These are phyloP conservation scores for Kodamaea derodonti DNA, from an alignment of 1,139 yeast species.

Conservation along the genomic window DNA sequence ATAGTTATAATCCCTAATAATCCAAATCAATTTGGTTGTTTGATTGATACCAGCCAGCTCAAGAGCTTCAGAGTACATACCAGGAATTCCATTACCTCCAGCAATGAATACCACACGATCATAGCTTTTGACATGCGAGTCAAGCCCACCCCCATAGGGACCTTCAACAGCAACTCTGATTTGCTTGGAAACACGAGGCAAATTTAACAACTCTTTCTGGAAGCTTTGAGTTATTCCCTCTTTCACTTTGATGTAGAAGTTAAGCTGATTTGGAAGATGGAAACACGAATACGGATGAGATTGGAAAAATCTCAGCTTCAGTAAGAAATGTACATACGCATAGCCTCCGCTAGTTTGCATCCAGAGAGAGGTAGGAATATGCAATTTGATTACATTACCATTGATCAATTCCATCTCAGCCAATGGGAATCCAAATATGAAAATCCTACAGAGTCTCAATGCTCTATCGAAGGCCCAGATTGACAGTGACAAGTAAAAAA, in stretches of 20 bases:
- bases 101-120: slow-evolving; percentile 22
- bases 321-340: slow-evolving; percentile 53
- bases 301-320: slow-evolving; percentile 59
- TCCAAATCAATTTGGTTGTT: slow-evolving; percentile 18
- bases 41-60: slow-evolving; percentile 12
- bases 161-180: slow-evolving; percentile 24
- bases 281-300: slow-evolving; percentile 69
- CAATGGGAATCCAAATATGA: slow-evolving; percentile 39
- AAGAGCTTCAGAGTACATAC: slow-evolving; percentile 19
- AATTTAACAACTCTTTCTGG: slow-evolving; percentile 19
- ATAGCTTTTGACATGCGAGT: slow-evolving; percentile 15
- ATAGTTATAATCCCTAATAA: slow-evolving; percentile 16
- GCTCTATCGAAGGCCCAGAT: slow-evolving; percentile 44
- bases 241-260: slow-evolving; percentile 43
- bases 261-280: slow-evolving; percentile 30
- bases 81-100: slow-evolving; percentile 28
- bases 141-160: slow-evolving; percentile 23
- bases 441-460: slow-evolving; percentile 32
- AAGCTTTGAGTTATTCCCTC: slow-evolving; percentile 40
- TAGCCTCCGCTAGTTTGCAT: slow-evolving; percentile 55
- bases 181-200: slow-evolving; percentile 23
- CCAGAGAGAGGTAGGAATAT: slow-evolving; percentile 35
- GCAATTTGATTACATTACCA: slow-evolving; percentile 32
- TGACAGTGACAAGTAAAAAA: slow-evolving; percentile 36
- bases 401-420: slow-evolving; percentile 30